Base-by-base conservation (phyloP, 2,329 filamentous ascomycete species). In the Sporothrix variecibatus region DNA sequence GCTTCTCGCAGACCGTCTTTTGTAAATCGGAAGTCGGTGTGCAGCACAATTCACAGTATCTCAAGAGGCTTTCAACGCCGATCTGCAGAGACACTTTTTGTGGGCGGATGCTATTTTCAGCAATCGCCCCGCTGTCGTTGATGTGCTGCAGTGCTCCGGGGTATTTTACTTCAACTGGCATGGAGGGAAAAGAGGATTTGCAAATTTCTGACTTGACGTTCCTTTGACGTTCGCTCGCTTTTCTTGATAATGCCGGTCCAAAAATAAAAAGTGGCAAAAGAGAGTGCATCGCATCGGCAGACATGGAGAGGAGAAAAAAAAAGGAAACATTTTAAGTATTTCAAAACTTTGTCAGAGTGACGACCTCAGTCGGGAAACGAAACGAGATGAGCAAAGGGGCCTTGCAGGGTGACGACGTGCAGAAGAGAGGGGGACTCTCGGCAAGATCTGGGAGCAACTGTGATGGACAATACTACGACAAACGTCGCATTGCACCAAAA, bases 321-420 rank as follows among this genome's bases (percentile, higher is more conserved):
- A 11, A 43, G 58, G 7, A 68, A 51, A 31, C 23, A 17, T 2
- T 20, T 28, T 1, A 2, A n/a, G n/a, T n/a, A 15, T 60, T 26
- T 26, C 58, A 60, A 71, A 75, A 75, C 56, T 20, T 20, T 20
- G 43, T 49, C 12, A 56, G 7, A 31, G 46, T 53, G 56, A 26
- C 40, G 20, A 53, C 28, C 17, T 17, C 15, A 26, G 15, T 49
- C 46, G 38, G 9, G 60, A 72, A 68, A 69, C 68, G 67, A 72
- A 75, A 72, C 65, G 74, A 74, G 46, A 73, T 75, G 74, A 73
- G 53, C 69, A 72, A 69, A 72, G 72, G 74, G 56, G 70, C 46
- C 11, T 20, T 62, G 62, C 68, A 69, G 74, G n/a, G 69, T 62
- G 60, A 68, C 62, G 69, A 46, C 2, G 46, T 73, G 71, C 71